phyloP scores from a whole-genome alignment of 2,329 filamentous ascomycete genomes.

The Akanthomyces lecanii region DNA sequence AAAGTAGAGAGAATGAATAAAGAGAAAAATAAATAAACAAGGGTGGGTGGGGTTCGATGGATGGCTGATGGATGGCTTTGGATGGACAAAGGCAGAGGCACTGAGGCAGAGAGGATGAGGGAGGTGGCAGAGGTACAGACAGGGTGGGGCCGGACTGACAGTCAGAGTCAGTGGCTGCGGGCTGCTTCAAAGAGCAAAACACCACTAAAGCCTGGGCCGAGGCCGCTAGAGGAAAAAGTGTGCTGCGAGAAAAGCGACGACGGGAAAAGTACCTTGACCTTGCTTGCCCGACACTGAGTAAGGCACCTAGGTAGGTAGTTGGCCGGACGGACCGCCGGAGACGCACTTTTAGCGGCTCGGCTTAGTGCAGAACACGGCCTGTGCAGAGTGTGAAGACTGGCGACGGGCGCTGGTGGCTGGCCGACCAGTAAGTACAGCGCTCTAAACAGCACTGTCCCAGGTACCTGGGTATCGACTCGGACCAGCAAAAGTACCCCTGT shows the following conservation, averaged over 20 bases:
- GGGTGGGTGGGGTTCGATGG: conserved; percentile 2
- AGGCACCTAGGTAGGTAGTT: too few relatives aligned
- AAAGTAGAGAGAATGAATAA: background rate
- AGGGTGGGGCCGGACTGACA: too few relatives aligned
- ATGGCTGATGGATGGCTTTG: background rate
- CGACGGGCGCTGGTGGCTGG: background rate
- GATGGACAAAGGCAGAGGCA: background rate
- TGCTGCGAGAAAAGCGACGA: background rate
- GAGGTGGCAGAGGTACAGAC: background rate
- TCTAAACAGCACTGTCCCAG: background rate
- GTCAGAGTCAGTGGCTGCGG: background rate
- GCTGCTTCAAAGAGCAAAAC: background rate
- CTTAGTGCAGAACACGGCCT: background rate
- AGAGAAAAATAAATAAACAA: conserved; percentile 7
- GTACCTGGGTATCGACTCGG: background rate
- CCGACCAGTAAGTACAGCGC: background rate
- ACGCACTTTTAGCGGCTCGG: too few relatives aligned
- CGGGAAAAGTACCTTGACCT: background rate
- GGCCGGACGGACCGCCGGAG: background rate
- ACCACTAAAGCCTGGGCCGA: conserved; percentile 1
- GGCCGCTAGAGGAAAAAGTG: background rate
- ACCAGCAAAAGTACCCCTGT: background rate
- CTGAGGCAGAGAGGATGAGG: too few relatives aligned
- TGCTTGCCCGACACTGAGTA: too few relatives aligned
- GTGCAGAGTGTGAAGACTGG: background rate